Base-by-base conservation (phyloP, 2,329 filamentous ascomycete species). In the Chrysoporthe austroafricana region DNA sequence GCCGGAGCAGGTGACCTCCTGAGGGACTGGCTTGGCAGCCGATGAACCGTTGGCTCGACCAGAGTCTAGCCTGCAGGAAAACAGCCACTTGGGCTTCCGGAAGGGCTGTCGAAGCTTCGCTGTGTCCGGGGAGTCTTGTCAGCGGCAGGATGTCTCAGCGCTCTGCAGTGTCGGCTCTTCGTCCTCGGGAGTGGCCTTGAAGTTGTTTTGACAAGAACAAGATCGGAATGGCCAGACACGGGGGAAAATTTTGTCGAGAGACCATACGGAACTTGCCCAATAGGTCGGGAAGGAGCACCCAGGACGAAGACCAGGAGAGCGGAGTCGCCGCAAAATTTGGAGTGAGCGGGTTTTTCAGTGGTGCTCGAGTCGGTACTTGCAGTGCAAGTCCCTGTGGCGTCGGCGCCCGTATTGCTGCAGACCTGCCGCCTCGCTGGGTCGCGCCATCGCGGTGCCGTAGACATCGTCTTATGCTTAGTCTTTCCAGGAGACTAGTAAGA, bases 291-390 rank as follows among this genome's bases (percentile, higher is more conserved):
- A 44, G 57, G 57, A 60, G 50, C 57, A 62, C 43, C 62, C 57
- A 67, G 36, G 52, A 63, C 57, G 65, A 67, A 58, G 62, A 61
- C 50, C 48, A 52, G 46, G 59, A 14, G 68, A 69, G 68, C 68
- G 68, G 68, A 69, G 68, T 63, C 68, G 64, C 56, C 57, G 66
- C 58, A 68, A 68, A 60, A 68, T 69, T 67, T 62, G 66, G 62
- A 39, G 62, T 62, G 65, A 61, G 66, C 68, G 68, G 65, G 61
- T 63, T 62, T 60, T 66, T 68, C 62, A 65, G 65, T 67, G 62
- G 60, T 58, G 65, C 59, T 62, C 26, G 34, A 67, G 46, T 56
- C 52, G 62, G 65, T 67, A 68, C 68, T 52, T 64, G 62, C 13
- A 52, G 48, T 39, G 21, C 50, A 69, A 63, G 68, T 69, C 44